Conservation (phyloP, 192 early-diverging fungal genomes). For the Gigaspora rosea region DNA sequence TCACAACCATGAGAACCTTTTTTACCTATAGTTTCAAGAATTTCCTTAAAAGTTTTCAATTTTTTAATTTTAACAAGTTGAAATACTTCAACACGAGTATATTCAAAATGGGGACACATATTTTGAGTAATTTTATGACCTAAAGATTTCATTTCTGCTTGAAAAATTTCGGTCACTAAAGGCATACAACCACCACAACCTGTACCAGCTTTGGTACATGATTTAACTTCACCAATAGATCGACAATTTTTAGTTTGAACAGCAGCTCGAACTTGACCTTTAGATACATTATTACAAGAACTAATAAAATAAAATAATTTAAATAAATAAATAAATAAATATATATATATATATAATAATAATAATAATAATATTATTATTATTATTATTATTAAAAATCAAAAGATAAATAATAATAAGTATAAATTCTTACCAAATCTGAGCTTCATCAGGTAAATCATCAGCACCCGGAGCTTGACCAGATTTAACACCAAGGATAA, state of each 20-base stretch:
- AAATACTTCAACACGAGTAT: conserved; percentile 59
- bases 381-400: no score
- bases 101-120: conserved; percentile 65
- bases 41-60: conserved; percentile 52
- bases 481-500: conserved; percentile 48
- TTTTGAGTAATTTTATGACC: conserved; percentile 53
- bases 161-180: conserved; percentile 57
- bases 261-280: conserved; percentile 53
- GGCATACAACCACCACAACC: conserved; percentile 70
- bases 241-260: conserved; percentile 44
- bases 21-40: conserved; percentile 51
- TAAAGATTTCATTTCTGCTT: conserved; percentile 58
- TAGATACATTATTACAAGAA: conserved; percentile 72
- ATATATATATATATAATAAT: no score
- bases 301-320: neutral
- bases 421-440: conserved; percentile 51
- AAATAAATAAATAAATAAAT: neutral
- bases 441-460: conserved; percentile 65
- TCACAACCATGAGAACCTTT: conserved; percentile 51
- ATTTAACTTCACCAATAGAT: conserved; percentile 59
- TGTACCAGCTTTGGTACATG: conserved; percentile 61
- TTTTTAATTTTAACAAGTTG: conserved; percentile 61
- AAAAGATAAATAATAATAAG: no score
- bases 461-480: conserved; percentile 44
- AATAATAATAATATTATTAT: no score